Evolutionary conservation across 2,329 filamentous ascomycete species (phyloP), one percentile per base, ranked within the genome.

Genomic region (Aureobasidium sp.): DNA sequence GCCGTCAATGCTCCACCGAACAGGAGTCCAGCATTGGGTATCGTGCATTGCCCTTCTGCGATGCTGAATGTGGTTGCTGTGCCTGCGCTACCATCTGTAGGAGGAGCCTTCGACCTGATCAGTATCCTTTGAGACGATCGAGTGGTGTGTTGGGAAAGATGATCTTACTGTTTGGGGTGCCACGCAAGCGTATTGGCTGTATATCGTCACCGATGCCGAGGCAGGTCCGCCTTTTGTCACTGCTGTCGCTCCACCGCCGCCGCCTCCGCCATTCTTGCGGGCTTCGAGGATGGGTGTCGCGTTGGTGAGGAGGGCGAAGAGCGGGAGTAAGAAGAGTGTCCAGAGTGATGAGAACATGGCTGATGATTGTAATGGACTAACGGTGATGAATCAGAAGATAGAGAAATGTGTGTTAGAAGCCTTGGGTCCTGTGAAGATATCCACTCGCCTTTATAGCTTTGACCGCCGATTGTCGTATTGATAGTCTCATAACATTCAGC

Each of bases 141-240:
- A n/a, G n/a, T n/a, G n/a, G 27, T 8, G 27, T 8, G 27, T 8
- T 29, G 27, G 12, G 12, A 4, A 29, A 29, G 27, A 7, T 29
- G 27, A 8, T 29, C 27, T 2, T 16, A 45, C 41, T 32, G 29
- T 34, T 12, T 34, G 22, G 1, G 41, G 41, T 24, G 41, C 41
- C n/a, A 16, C 29, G 16, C 41, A 45, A 4, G 27, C 24, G 19
- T 45, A 45, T 32, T 16, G 12, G 11, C 11, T 45, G 29, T 45
- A 45, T 8, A 45, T 16, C 2, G 41, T 45, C 8, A 45, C 41
- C 24, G 32, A 32, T 34, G 41, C 41, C 34, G 41, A 45, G 16
- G 41, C 41, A 21, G 41, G 41, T 11, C 41, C 41, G 19, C 41
- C 41, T 14, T n/a, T 45, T 14, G 27, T 45, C n/a, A n/a, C n/a